Base-by-base conservation (phyloP, 1,284 basidiomycete genomes). In the Lentinus polychrous region DNA sequence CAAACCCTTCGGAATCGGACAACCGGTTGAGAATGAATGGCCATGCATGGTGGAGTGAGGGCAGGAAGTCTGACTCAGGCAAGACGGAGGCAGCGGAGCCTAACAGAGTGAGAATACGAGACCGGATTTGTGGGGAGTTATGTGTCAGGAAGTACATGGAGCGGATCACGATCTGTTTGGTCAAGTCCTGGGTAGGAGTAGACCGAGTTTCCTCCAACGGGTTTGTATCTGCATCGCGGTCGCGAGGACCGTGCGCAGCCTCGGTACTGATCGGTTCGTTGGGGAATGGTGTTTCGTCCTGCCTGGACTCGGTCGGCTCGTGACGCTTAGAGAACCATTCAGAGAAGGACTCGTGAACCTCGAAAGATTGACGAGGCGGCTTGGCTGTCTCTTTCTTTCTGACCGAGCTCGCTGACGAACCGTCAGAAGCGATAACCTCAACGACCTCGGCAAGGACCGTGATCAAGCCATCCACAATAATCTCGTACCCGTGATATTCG, bases 61-160 rank as follows among this genome's bases (percentile, higher is more conserved):
- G 87, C 38, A 96, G 74, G 14, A 95, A 74, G 15, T 85, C 79
- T 8, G 81, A 78, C 55, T 85, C 81, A 0, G 85, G 78, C 17
- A 96, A 73, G 8, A 93, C 81, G 0, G 86, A 77, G 2, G 87
- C 79, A 1, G 91, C 81, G 1, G 79, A 76, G 8, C 78, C 70
- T 24, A 96, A 72, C 11, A 97, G 74, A 2, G 73, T 69, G 24
- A 96, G 72, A 43, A 95, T 90, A 17, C 83, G 81, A 0, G 87
- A 80, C 6, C 93, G 86, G 49, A 96, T 85, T 55, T 84, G 74
- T 0, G 92, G 77, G 2, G 91, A 92, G 1, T 76, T 71, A 57
- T 97, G 94, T 0, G 93, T 92, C 38, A 96, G 76, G 68, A 94
- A 94, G 67, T 83, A 91, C n/a, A 91, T 66, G 0, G 90, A 89